Evolutionary conservation across 1,139 yeast species (phyloP).

Genomic region (Ogataea hybrid): DNA sequence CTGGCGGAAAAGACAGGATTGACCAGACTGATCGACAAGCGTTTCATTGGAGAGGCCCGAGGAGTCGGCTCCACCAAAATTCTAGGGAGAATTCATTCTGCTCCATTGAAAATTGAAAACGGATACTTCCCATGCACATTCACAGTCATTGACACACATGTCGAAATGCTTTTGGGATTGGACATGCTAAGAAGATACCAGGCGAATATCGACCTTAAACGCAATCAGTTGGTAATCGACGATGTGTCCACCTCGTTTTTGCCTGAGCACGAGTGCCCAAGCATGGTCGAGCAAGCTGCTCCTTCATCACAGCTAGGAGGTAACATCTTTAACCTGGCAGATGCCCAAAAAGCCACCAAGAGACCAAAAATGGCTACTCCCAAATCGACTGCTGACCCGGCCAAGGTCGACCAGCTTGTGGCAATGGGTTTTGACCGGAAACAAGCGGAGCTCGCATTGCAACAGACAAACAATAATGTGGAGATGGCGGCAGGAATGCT

Average conservation of each 20-base stretch:
- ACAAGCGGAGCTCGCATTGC: slow-evolving; percentile 66
- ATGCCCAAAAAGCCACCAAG: slow-evolving; percentile 20
- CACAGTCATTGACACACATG: slow-evolving; percentile 74
- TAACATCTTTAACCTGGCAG: slow-evolving; percentile 34
- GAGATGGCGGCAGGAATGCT: slow-evolving; percentile 83
- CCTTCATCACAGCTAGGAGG: slow-evolving; percentile 34
- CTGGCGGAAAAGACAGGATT: too few species aligned
- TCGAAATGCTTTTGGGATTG: slow-evolving; percentile 59
- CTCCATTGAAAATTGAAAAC: slow-evolving; percentile 76
- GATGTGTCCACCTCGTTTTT: slow-evolving; percentile 69
- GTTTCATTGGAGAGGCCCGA: too few species aligned
- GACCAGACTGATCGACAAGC: too few species aligned
- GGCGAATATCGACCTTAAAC: slow-evolving; percentile 72
- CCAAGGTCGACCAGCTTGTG: slow-evolving; percentile 52
- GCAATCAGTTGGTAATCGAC: slow-evolving; percentile 68
- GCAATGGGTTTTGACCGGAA: slow-evolving; percentile 68
- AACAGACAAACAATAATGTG: slow-evolving; percentile 68
- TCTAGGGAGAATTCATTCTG: too few species aligned
- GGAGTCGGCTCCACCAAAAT: too few species aligned
- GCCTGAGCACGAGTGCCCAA: slow-evolving; percentile 70
- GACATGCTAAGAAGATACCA: slow-evolving; percentile 88
- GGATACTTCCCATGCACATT: slow-evolving; percentile 75
- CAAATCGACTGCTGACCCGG: slow-evolving; percentile 29
- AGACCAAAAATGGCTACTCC: slow-evolving; percentile 22
- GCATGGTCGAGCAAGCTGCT: slow-evolving; percentile 17